These are phyloP conservation scores for Triangularia setosa DNA, from an alignment of 2,329 filamentous ascomycete species.

Conservation along the genomic window DNA sequence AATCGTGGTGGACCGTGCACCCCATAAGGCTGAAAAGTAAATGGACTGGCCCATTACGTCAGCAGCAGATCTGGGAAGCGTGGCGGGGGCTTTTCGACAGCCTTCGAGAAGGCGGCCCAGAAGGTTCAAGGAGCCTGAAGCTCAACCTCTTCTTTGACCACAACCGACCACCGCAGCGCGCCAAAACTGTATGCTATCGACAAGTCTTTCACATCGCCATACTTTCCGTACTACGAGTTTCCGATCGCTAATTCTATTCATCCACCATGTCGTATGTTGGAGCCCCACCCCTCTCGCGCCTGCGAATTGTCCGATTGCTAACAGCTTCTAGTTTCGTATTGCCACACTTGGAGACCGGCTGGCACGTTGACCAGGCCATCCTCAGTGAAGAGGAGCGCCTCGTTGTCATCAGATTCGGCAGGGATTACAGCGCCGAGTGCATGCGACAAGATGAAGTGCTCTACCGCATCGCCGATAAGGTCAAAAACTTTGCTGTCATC, in stretches of 20 bases:
- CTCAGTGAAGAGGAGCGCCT: conserved; percentile 83
- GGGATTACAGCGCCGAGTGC: conserved; percentile 76
- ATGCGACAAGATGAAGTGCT: conserved; percentile 84
- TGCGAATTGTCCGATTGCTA: neutral
- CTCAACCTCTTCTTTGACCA: neutral
- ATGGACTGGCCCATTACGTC: neutral
- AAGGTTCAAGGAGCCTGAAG: neutral
- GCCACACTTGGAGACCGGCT: conserved; percentile 84
- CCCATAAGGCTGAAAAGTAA: neutral
- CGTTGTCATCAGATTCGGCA: conserved; percentile 89
- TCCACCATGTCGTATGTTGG: neutral
- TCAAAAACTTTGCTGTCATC: conserved; percentile 89
- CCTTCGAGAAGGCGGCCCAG: conserved; percentile 1
- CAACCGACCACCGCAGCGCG: neutral
- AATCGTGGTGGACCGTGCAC: neutral
- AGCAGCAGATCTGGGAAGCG: neutral
- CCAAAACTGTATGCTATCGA: neutral
- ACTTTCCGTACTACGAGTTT: too few relatives aligned
- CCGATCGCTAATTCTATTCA: too few relatives aligned
- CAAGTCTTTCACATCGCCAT: neutral
- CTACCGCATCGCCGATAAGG: conserved; percentile 85
- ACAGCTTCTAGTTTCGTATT: conserved; percentile 57
- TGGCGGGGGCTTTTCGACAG: conserved; percentile 1
- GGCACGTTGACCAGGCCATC: conserved; percentile 98
- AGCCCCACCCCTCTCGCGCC: neutral